These are phyloP conservation scores for Fraxinus sp. DNA, from an alignment of 305 asterid species.

Conservation along the genomic window DNA sequence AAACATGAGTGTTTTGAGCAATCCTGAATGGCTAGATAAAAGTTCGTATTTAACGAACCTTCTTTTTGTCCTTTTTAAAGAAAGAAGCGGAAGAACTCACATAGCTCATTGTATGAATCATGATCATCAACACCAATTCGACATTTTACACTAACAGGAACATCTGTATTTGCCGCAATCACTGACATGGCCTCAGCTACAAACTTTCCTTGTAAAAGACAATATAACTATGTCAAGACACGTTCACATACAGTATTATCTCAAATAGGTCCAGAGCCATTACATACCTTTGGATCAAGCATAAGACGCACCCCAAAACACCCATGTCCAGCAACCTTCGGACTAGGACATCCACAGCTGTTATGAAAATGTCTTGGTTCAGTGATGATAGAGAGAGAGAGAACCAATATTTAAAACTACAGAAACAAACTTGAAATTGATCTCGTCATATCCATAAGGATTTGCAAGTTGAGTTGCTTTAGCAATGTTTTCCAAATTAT, in stretches of 20 bases:
- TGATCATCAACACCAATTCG: conserved; percentile 88
- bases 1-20: neutral
- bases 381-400: conserved; percentile 11
- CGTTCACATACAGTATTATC: conserved; percentile 15
- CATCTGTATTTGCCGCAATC: conserved; percentile 77
- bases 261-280: conserved; percentile 22
- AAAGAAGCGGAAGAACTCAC: conserved; percentile 49
- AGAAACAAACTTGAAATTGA: conserved; percentile 77
- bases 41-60: neutral
- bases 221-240: conserved; percentile 40
- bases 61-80: neutral
- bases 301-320: conserved; percentile 90
- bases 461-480: conserved; percentile 82
- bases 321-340: conserved; percentile 94
- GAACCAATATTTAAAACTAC: conserved; percentile 12
- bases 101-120: conserved; percentile 85
- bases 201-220: conserved; percentile 76
- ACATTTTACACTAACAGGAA: conserved; percentile 94
- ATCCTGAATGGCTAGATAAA: neutral
- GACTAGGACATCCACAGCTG: conserved; percentile 98
- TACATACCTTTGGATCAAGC: conserved; percentile 88
- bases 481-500: conserved; percentile 76
- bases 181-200: conserved; percentile 96
- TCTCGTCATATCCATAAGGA: conserved; percentile 90
- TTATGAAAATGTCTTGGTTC: conserved; percentile 28